Percentiles rank a stretch among this genome's conserved stretches.
phyloP scores from a whole-genome alignment of 306 rosid species.

The Quercus suber region DNA sequence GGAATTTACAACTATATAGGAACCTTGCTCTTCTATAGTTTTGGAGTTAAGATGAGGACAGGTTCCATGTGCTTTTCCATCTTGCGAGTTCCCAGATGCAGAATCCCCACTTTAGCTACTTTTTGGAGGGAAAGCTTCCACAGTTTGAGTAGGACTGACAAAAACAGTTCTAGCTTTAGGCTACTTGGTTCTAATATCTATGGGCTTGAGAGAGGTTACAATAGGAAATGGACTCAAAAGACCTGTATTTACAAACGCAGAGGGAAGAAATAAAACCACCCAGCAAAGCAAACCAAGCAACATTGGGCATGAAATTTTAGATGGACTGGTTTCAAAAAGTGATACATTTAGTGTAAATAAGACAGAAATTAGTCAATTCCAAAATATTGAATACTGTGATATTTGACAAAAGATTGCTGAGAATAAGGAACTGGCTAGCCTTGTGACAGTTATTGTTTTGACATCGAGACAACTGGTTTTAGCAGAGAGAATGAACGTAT shows the following conservation, averaged over 20 bases:
- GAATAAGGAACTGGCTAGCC: constrained; percentile 52
- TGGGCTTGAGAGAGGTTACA: constrained; percentile 54
- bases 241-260: constrained; percentile 64
- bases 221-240: constrained; percentile 70
- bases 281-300: constrained; percentile 44
- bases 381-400: constrained; percentile 47
- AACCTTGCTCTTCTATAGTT: constrained; percentile 11
- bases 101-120: constrained; percentile 53
- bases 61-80: constrained; percentile 62
- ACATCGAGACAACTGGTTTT: constrained; percentile 81
- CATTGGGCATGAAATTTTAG: constrained; percentile 50
- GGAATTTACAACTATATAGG: constrained; percentile 19
- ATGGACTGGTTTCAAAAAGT: constrained; percentile 47
- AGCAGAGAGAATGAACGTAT: constrained; percentile 52
- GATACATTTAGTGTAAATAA: constrained; percentile 44
- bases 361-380: constrained; percentile 42
- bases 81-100: constrained; percentile 62
- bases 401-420: constrained; percentile 47
- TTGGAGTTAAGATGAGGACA: constrained; percentile 55
- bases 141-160: constrained; percentile 36
- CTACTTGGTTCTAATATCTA: constrained; percentile 38
- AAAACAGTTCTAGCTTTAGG: constrained; percentile 41
- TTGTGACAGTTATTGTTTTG: constrained; percentile 63
- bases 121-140: constrained; percentile 56
- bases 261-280: constrained; percentile 36